Evolutionary conservation across 805 yeast species (phyloP).

Genomic region (Candida vaughaniae): DNA sequence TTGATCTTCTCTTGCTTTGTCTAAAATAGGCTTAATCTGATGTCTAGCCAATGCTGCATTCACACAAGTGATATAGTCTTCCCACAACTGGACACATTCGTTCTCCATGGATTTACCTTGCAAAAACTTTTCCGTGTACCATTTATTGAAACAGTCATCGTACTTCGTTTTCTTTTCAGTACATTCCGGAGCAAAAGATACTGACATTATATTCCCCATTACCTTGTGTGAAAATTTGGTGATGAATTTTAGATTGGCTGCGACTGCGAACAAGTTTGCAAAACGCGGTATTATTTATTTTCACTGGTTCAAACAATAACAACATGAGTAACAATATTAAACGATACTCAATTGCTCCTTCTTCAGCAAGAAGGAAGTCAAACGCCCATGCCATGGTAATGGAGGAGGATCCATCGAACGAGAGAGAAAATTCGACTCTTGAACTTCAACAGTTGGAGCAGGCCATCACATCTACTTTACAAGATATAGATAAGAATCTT

Average conservation of each 20-base stretch:
- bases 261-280: background rate
- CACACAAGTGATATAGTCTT: conserved; percentile 83
- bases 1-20: conserved; percentile 86
- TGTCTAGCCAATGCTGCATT: conserved; percentile 65
- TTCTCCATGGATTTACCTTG: conserved; percentile 57
- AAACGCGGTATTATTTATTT: conserved; percentile 6
- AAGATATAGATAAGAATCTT: conserved; percentile 74
- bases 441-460: conserved; percentile 69
- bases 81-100: conserved; percentile 91
- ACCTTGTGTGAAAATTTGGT: background rate
- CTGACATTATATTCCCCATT: conserved; percentile 52
- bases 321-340: conserved; percentile 23
- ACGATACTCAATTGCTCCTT: conserved; percentile 35
- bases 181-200: conserved; percentile 95
- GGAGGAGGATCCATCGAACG: conserved; percentile 8
- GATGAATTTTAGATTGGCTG: background rate
- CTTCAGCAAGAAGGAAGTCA: conserved; percentile 31
- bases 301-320: no score
- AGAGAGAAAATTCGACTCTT: conserved; percentile 22
- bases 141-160: conserved; percentile 85
- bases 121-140: conserved; percentile 90
- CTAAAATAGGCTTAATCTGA: conserved; percentile 79
- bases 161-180: conserved; percentile 80
- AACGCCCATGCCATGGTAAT: background rate
- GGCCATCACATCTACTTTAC: conserved; percentile 72